Conservation (phyloP, 257 asterid genomes). For the Perilla frutescens region DNA sequence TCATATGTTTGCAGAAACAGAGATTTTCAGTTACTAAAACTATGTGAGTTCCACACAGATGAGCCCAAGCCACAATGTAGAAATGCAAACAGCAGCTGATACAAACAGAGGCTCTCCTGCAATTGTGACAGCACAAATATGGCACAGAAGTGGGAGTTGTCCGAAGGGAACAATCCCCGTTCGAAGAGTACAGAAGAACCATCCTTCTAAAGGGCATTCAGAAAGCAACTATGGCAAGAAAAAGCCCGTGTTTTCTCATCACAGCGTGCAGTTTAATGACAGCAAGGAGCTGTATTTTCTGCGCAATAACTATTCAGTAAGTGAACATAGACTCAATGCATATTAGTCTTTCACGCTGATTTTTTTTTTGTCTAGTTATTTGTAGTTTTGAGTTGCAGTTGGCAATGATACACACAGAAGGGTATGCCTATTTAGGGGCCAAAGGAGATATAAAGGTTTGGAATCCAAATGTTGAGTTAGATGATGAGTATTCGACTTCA, state of each 20-base stretch:
- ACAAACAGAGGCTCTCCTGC: slow-evolving; percentile 3
- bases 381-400: slow-evolving; percentile 37
- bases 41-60: slow-evolving; percentile 40
- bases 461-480: slow-evolving; percentile 62
- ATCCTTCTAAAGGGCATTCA: background rate
- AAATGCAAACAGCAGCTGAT: slow-evolving; percentile 14
- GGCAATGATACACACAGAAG: slow-evolving; percentile 58
- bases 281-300: slow-evolving; percentile 39
- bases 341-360: background rate
- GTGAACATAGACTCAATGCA: slow-evolving; percentile 8
- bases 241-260: slow-evolving; percentile 24
- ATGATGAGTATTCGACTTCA: slow-evolving; percentile 69
- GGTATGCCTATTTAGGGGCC: slow-evolving; percentile 64
- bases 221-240: background rate
- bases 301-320: slow-evolving; percentile 61
- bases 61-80: slow-evolving; percentile 47
- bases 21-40: background rate
- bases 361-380: background rate
- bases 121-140: slow-evolving; percentile 44
- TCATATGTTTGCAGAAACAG: background rate
- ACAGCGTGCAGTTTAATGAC: slow-evolving; percentile 25
- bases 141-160: slow-evolving; percentile 76
- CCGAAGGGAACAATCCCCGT: slow-evolving; percentile 74
- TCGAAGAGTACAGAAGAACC: slow-evolving; percentile 40
- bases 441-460: slow-evolving; percentile 67